Evolutionary conservation across 2,329 filamentous ascomycete species (phyloP), one percentile per base, ranked within the genome.

Genomic region (Colletotrichum kahawae): DNA sequence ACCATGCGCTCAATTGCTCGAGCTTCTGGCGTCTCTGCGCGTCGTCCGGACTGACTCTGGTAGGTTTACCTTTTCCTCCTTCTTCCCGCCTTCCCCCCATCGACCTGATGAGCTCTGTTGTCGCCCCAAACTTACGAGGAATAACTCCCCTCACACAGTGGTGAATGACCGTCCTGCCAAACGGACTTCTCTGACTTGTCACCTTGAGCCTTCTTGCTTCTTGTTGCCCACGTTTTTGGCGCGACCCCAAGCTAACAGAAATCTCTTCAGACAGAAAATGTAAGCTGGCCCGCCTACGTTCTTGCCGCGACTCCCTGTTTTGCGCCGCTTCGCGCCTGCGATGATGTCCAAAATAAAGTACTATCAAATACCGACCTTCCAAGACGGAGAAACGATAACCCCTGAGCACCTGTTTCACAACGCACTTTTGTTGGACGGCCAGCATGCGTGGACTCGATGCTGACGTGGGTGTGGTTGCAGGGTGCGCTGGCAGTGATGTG

Each of bases 121-220:
- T 87, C 86, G 86, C 86, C 86, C 86, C 86, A 87, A 86, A 82
- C 86, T 87, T 82, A 87, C 81, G 83, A 86, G 85, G 85, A 85
- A 64, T 83, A 84, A 86, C 84, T 85, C 86, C 83, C 85, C 83
- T 87, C 82, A 78, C 82, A 78, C 56, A 71, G 79, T 87, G 86
- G 83, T 87, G 86, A 87, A 81, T 84, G 86, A 88, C 88, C 85
- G 88, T 90, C 88, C 87, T 85, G 87, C 89, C 88, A 90, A 90
- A 89, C 84, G 88, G 88, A 90, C 87, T 80, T 82, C 78, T 82
- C 87, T 89, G 87, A 89, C 83, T 66, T 77, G 77, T 71, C 70
- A 76, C 67, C 69, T 36, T 36, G n/a, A 72, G 34, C 29, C 16
- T 10, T 34, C n/a, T 29, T 59, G 24, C 14, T 59, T 21, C 14